Conservation (phyloP, 345 rosid species). For the Acer yangbiense region DNA sequence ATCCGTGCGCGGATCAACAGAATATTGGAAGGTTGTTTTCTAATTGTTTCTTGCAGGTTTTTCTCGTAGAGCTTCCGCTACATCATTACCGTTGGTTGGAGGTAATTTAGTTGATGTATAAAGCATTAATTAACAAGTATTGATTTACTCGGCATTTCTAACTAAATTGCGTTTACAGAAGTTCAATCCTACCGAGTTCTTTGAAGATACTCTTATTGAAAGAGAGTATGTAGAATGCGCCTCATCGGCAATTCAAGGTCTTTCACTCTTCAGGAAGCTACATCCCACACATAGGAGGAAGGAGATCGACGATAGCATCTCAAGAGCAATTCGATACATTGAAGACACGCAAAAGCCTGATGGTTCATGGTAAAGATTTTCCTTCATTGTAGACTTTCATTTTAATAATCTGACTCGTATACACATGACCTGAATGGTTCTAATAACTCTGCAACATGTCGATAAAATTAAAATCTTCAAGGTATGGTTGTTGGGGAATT, state of each 20-base stretch:
- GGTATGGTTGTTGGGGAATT: constrained; percentile 77
- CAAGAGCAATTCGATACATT: constrained; percentile 29
- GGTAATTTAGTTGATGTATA: constrained; percentile 21
- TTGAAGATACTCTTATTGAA: constrained; percentile 49
- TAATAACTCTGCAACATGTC: too few relatives aligned
- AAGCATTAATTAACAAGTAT: neutral
- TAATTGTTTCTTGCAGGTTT: too few relatives aligned
- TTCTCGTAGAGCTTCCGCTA: too few relatives aligned
- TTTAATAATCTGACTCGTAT: too few relatives aligned
- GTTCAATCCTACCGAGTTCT: constrained; percentile 55
- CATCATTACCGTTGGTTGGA: constrained; percentile 54
- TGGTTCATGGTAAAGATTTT: constrained; percentile 37
- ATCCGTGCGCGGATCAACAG: too few relatives aligned
- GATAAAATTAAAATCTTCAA: neutral
- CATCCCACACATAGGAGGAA: too few relatives aligned
- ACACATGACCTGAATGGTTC: too few relatives aligned
- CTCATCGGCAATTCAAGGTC: constrained; percentile 46
- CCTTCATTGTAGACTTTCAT: too few relatives aligned
- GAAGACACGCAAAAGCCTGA: constrained; percentile 48
- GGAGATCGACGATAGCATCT: constrained; percentile 31
- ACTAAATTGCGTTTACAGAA: constrained; percentile 23
- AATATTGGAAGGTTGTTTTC: too few relatives aligned
- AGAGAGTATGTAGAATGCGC: constrained; percentile 64
- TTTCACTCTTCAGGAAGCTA: constrained; percentile 42
- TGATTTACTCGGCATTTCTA: neutral